Percentiles rank a stretch among this genome's conserved stretches.
Evolutionary conservation across 2,329 filamentous ascomycete genomes (phyloP).

Genomic region (Penicillium brasilianum): DNA sequence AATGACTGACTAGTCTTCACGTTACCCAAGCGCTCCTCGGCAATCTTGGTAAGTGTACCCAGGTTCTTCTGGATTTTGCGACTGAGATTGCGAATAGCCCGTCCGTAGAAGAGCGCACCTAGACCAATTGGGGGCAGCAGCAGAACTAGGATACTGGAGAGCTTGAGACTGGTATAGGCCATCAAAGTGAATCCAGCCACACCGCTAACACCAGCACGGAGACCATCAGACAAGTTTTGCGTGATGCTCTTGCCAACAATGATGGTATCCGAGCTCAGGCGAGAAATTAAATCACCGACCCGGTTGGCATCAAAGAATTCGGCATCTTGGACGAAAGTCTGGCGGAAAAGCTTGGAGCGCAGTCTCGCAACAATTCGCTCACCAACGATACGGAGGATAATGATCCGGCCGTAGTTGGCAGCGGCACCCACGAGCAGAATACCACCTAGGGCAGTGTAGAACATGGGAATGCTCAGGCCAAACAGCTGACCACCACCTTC

Average conservation of each 20-base stretch:
- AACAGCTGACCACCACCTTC: constrained; percentile 73
- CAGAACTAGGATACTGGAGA: constrained; percentile 83
- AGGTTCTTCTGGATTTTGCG: constrained; percentile 92
- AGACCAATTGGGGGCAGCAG: constrained; percentile 91
- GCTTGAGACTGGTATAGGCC: constrained; percentile 91
- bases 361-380: constrained; percentile 92
- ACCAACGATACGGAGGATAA: constrained; percentile 90
- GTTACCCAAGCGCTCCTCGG: constrained; percentile 95
- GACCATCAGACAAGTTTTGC: constrained; percentile 95
- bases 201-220: constrained; percentile 87
- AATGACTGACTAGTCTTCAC: constrained; percentile 97
- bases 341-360: constrained; percentile 84
- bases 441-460: constrained; percentile 79
- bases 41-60: constrained; percentile 92
- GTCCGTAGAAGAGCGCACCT: constrained; percentile 88
- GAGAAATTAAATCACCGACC: constrained; percentile 93
- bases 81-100: constrained; percentile 85
- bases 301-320: constrained; percentile 99
- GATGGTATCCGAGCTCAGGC: constrained; percentile 93
- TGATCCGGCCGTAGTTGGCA: constrained; percentile 92
- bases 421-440: constrained; percentile 82
- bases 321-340: constrained; percentile 95
- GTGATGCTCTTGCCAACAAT: constrained; percentile 99
- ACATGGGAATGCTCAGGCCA: constrained; percentile 81
- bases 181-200: constrained; percentile 88